Evolutionary conservation across 2,329 filamentous ascomycete species (phyloP), one percentile per base, ranked within the genome.

Genomic region (Orbilia ellipsospora): DNA sequence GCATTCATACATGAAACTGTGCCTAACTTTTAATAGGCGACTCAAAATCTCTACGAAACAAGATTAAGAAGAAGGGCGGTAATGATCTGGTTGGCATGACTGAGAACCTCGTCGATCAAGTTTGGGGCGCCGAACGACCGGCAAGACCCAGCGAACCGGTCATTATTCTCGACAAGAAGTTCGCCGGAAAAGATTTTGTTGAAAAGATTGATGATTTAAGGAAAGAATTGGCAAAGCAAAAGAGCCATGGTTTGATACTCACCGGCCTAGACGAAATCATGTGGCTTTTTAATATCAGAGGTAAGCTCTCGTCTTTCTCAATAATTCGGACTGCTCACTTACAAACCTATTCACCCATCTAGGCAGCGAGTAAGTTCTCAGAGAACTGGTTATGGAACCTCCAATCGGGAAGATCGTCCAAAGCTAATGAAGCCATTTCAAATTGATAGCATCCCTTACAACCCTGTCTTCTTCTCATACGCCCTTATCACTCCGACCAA

Each of bases 391-490:
- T 26, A 15, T 6, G 2, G 2, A 16, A 18, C 6, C 20, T 52
- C 36, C 18, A 6, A 36, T 36, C 10, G 1, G 31, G 5, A 36
- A 6, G 31, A 36, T 23, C 31, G 5, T 36, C 31, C 2, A 36
- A 36, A 36, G 31, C 31, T 36, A 36, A 36, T 10, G 10, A 26
- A 26, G 6, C 15, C 31, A 74, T 45, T 13, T 64, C 15, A 55
- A 56, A 64, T 51, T 0, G 16, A 45, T 78, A 88, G 86, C 81
- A 98, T 99, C 78, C 92, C 93, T 0, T 99, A 95, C 84, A 99
- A 99, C 81, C 95, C 95, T 0, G 95, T 99, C 59, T 98, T 99
- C 85, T 98, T 98, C 83, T 95, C 94, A 15, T 99, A 98, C 80
- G 94, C 94, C 52, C 87, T 95, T 50, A 85, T 99, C 77, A 98